These are phyloP conservation scores for Rhododendron simsii DNA, from an alignment of 148 eudicot species.

Conservation along the genomic window DNA sequence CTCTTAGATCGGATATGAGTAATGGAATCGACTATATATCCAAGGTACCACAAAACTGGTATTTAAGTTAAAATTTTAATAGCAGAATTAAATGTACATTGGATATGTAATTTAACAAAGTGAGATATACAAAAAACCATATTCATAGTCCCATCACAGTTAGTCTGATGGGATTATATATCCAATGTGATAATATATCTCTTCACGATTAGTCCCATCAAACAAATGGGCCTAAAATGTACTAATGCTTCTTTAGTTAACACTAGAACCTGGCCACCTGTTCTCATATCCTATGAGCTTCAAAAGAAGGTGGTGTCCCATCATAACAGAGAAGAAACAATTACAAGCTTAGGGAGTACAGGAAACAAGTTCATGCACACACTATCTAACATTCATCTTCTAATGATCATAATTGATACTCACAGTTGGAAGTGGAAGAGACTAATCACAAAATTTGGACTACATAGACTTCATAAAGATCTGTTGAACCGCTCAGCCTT, in stretches of 20 bases:
- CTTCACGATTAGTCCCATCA: neutral
- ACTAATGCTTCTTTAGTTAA: conserved; percentile 8
- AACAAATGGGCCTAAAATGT: neutral
- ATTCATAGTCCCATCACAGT: neutral
- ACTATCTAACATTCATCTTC: neutral
- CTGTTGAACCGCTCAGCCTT: too few relatives aligned
- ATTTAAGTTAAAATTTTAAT: neutral
- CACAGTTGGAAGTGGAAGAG: too few relatives aligned
- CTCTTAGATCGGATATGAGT: neutral
- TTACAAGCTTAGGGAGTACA: neutral
- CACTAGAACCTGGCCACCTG: neutral
- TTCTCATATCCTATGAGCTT: neutral
- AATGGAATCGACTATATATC: neutral
- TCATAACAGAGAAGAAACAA: neutral
- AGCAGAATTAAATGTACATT: neutral
- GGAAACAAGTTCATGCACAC: neutral
- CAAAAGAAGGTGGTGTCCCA: neutral
- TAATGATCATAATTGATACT: too few relatives aligned
- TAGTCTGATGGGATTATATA: neutral
- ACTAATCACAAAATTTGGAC: too few relatives aligned
- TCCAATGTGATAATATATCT: too few relatives aligned
- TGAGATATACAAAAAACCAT: neutral
- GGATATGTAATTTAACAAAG: neutral
- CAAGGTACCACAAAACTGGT: neutral
- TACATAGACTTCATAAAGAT: too few relatives aligned